phyloP scores from a whole-genome alignment of 768 basidiomycete species.

The Vararia minispora region DNA sequence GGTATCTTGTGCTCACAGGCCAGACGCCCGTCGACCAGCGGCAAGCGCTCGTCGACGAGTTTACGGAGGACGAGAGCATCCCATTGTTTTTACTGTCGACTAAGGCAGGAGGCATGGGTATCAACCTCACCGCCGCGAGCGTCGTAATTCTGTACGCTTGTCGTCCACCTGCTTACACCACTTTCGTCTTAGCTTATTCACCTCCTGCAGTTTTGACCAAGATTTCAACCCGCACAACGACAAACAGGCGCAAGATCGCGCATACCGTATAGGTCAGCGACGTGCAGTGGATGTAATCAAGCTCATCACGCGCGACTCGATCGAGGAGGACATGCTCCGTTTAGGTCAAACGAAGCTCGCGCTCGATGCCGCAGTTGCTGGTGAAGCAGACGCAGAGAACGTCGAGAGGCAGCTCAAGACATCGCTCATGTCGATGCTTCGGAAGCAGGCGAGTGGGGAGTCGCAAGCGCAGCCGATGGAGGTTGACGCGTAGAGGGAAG shows the following conservation, averaged over 20 bases:
- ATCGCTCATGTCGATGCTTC: conserved; percentile 72
- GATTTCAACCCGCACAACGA: conserved; percentile 99
- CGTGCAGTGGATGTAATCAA: conserved; percentile 92
- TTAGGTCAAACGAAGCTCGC: conserved; percentile 86
- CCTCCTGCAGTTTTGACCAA: conserved; percentile 69
- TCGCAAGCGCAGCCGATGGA: conserved; percentile 18
- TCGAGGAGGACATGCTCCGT: conserved; percentile 92
- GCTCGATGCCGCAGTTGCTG: conserved; percentile 90
- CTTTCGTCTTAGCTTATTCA: conserved; percentile 7
- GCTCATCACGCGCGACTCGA: conserved; percentile 81
- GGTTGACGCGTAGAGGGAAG: conserved; percentile 1
- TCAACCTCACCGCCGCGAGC: conserved; percentile 92
- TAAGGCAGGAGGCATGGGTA: conserved; percentile 92
- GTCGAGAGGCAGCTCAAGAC: conserved; percentile 70
- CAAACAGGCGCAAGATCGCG: conserved; percentile 93
- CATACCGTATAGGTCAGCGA: conserved; percentile 94
- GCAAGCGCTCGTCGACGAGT: conserved; percentile 91
- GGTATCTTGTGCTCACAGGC: conserved; percentile 81
- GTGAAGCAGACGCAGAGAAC: conserved; percentile 51
- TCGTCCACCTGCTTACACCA: conserved; percentile 5
- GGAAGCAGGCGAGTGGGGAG: conserved; percentile 64
- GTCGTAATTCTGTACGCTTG: conserved; percentile 89
- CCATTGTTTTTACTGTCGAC: conserved; percentile 86
- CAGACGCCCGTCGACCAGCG: conserved; percentile 89
- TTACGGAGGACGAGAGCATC: conserved; percentile 78